Evolutionary conservation across 1,284 basidiomycete species (phyloP), one percentile per base, ranked within the genome.

Genomic region (Singerocomus rubriflavus): DNA sequence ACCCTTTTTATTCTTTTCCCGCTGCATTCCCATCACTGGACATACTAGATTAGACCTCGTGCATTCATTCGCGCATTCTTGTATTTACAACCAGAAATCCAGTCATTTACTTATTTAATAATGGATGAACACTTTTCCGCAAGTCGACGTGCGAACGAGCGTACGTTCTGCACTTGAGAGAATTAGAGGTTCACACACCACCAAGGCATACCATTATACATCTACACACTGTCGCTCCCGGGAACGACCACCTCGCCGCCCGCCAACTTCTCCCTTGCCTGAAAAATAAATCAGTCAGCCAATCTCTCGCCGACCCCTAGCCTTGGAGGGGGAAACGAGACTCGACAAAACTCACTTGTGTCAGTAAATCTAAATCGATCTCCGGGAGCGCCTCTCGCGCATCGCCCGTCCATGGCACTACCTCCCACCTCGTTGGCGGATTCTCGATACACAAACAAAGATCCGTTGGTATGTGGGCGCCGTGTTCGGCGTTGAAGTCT

Each of bases 401-500:
- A 41, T 83, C 80, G 6, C 79, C 79, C 38, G 75, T 69, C 63
- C 69, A 73, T 0, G 85, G 82, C 1, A 77, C 61, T 14, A 89
- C 72, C 50, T 82, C 77, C 82, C 84, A 89, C 46, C 73, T 73
- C 35, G 85, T 88, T 6, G 88, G 89, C 14, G 77, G 67, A 60
- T 89, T 86, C 55, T 79, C 79, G 44, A 90, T 81, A 53, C 78
- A 85, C 9, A 88, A 69, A 63, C 88, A 91, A 35, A 91, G 75
- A 60, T 91, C 88, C 54, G 82, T 77, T 1, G 89, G 88, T 2
- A 91, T 75, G 61, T 85, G 79, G 14, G 75, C 75, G 0, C 87
- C 87, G 49, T 91, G 81, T 47, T 82, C 80, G 2, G 72, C 71
- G 55, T 87, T 86, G 67, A 91, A 91, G n/a, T 75, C 75, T 43